Percentiles rank a stretch among this genome's conserved stretches.
Conservation (phyloP, 2,329 filamentous ascomycete genomes). For the Penicillium sp. region DNA sequence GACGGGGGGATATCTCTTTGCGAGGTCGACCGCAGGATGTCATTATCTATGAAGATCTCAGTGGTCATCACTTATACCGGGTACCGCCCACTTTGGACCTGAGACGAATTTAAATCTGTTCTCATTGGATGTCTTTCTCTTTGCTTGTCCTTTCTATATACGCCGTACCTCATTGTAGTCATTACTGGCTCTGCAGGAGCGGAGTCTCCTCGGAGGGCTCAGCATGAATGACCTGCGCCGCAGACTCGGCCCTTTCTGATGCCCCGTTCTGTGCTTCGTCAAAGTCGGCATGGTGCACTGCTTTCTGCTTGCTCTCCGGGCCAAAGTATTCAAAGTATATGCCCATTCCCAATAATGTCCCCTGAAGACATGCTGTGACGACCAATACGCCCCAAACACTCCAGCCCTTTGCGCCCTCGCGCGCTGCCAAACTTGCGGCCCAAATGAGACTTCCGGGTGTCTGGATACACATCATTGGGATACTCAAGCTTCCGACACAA, state of each 20-base stretch:
- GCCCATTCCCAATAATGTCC: slow-evolving; percentile 73
- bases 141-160: slow-evolving; percentile 1
- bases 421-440: slow-evolving; percentile 74
- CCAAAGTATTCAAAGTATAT: slow-evolving; percentile 63
- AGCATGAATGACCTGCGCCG: slow-evolving; percentile 13
- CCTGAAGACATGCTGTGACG: slow-evolving; percentile 82
- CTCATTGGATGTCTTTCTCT: not conserved
- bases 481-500: slow-evolving; percentile 85
- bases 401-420: slow-evolving; percentile 82
- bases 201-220: slow-evolving; percentile 36
- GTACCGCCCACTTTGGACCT: not conserved
- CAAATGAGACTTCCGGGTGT: slow-evolving; percentile 91
- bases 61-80: not conserved
- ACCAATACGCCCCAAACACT: slow-evolving; percentile 93
- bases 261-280: slow-evolving; percentile 13
- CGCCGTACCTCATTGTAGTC: not conserved
- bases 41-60: not conserved
- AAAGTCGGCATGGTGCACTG: slow-evolving; percentile 20
- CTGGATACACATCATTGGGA: slow-evolving; percentile 98
- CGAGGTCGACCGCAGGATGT: not conserved
- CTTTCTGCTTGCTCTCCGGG: slow-evolving; percentile 44
- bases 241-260: slow-evolving; percentile 6
- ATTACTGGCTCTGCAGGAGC: slow-evolving; percentile 30
- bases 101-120: not conserved
- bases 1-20: slow-evolving; percentile 11